Conservation (phyloP, 177 flowering plant genomes). For the Vitis hybrid region DNA sequence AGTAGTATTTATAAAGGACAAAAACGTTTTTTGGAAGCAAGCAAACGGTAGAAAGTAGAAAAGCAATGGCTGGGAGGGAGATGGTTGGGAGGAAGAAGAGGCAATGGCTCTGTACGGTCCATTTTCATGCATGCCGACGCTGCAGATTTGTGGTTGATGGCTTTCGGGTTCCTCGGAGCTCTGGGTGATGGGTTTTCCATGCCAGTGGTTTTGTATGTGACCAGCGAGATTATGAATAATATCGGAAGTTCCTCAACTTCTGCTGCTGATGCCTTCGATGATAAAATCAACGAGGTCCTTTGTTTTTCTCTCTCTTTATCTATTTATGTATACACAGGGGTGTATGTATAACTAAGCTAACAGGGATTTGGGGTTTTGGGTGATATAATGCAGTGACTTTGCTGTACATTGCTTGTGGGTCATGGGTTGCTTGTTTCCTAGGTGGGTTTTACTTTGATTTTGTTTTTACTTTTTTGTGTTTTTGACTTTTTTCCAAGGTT, state of each 20-base stretch:
- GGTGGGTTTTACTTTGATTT: constrained; percentile 31
- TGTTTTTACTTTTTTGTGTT: not conserved
- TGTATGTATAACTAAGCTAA: constrained; percentile 1
- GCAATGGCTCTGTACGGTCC: constrained; percentile 34
- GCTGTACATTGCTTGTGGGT: constrained; percentile 46
- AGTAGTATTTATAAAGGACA: not conserved
- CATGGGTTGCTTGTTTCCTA: constrained; percentile 51
- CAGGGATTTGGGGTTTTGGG: constrained; percentile 1
- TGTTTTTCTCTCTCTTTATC: not conserved
- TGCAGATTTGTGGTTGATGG: constrained; percentile 55
- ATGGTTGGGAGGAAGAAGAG: constrained; percentile 9
- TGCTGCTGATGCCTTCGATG: constrained; percentile 21
- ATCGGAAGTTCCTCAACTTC: constrained; percentile 37
- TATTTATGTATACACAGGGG: no score
- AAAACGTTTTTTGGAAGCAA: not conserved
- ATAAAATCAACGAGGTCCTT: constrained; percentile 48
- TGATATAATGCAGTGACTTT: constrained; percentile 52
- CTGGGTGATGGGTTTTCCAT: constrained; percentile 69
- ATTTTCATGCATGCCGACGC: constrained; percentile 67
- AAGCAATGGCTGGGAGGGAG: not conserved
- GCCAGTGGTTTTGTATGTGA: constrained; percentile 47
- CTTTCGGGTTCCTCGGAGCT: constrained; percentile 61
- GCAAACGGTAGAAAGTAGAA: no score
- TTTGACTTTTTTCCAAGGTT: no score
- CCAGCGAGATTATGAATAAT: constrained; percentile 65